Conservation (phyloP, 352 stramenopile species). For the Globisporangium orthogonon region DNA sequence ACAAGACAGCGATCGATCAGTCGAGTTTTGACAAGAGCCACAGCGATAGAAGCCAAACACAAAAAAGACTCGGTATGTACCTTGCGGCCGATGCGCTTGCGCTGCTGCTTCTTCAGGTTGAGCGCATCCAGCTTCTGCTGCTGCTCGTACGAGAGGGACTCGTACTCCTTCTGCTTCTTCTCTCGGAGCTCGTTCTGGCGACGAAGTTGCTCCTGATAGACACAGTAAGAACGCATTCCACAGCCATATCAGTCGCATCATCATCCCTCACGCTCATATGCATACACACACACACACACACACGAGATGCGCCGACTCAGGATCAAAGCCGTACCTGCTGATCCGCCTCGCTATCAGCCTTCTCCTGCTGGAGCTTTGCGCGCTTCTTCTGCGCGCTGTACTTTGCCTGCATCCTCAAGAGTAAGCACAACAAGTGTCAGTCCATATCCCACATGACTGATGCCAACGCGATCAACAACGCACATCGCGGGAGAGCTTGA, state of each 20-base stretch:
- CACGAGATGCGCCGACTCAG: background rate
- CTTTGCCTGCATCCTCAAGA: slow-evolving; percentile 39
- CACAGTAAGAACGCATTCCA: background rate
- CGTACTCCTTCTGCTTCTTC: slow-evolving; percentile 79
- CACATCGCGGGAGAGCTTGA: slow-evolving; percentile 76
- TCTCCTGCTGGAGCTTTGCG: slow-evolving; percentile 52
- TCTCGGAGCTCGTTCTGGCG: slow-evolving; percentile 50
- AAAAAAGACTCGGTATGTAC: slow-evolving; percentile 11
- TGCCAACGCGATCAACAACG: slow-evolving; percentile 1
- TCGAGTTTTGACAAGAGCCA: background rate
- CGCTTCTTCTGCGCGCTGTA: slow-evolving; percentile 69
- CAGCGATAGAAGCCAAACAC: background rate
- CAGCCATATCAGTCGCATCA: background rate
- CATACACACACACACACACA: background rate
- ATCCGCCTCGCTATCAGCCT: slow-evolving; percentile 22
- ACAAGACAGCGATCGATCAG: background rate
- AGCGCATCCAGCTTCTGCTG: slow-evolving; percentile 72
- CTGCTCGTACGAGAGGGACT: slow-evolving; percentile 72
- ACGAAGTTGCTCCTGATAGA: slow-evolving; percentile 33
- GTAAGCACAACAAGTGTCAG: background rate
- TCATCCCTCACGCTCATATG: background rate
- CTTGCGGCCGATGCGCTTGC: slow-evolving; percentile 68
- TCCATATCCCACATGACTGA: background rate
- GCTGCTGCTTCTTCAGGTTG: slow-evolving; percentile 61
- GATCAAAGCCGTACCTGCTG: slow-evolving; percentile 20